Percentiles rank a stretch among this genome's conserved stretches.
Conservation (phyloP, 2,329 filamentous ascomycete genomes). For the Atkinsonella texensis region DNA sequence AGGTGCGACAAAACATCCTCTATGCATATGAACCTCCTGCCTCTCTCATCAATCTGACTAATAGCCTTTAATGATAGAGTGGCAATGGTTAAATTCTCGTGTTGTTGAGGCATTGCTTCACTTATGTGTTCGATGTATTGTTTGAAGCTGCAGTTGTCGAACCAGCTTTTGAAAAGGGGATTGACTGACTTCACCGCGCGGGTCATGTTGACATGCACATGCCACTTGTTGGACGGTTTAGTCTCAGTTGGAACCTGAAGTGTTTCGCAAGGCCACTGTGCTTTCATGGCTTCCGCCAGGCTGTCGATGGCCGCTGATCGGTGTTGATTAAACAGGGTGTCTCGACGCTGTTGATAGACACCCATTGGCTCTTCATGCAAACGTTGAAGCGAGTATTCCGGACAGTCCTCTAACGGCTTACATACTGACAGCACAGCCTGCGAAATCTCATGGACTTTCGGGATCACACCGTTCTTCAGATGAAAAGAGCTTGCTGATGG, state of each 20-base stretch:
- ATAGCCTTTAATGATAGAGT: background rate
- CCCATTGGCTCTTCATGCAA: background rate
- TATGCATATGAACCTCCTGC: background rate
- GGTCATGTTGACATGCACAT: constrained; percentile 3
- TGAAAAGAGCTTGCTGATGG: background rate
- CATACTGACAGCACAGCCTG: background rate
- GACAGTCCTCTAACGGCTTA: background rate
- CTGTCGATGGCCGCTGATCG: background rate
- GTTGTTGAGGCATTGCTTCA: background rate
- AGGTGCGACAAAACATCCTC: background rate
- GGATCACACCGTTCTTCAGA: background rate
- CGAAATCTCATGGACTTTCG: background rate
- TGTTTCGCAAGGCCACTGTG: background rate
- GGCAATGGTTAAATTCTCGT: background rate
- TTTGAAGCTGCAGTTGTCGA: background rate
- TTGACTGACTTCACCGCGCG: constrained; percentile 8
- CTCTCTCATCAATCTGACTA: background rate
- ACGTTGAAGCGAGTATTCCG: background rate
- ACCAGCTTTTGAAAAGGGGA: constrained; percentile 2
- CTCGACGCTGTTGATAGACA: background rate
- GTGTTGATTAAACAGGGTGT: background rate
- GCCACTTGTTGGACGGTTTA: background rate
- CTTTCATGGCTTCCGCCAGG: background rate
- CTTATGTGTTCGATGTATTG: background rate
- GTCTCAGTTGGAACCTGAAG: background rate